Percentiles rank a stretch among this genome's conserved stretches.
Evolutionary conservation across 805 yeast species (phyloP).

Genomic region (Suhomyces sp.): DNA sequence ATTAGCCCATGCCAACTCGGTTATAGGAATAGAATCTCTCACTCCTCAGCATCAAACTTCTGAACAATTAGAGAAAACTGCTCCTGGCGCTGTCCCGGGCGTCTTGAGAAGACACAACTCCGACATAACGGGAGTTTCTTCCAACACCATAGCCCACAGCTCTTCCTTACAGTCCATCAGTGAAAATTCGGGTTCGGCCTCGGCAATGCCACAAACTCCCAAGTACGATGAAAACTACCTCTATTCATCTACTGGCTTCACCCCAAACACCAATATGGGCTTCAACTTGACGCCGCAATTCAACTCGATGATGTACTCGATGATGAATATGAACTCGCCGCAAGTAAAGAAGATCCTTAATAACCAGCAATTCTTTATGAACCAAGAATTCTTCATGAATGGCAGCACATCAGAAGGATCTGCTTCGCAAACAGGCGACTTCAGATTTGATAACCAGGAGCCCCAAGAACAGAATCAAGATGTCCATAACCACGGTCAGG

Average conservation of each 20-base stretch:
- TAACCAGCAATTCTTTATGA: constrained; percentile 18
- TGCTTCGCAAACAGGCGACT: background rate
- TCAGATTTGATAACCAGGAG: background rate
- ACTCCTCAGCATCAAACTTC: background rate
- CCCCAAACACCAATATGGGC: constrained; percentile 22
- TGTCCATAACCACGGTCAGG: background rate
- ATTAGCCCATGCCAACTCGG: constrained; percentile 24
- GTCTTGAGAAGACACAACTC: constrained; percentile 24
- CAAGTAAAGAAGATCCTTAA: constrained; percentile 17
- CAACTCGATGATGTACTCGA: constrained; percentile 38
- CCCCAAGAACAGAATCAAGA: background rate
- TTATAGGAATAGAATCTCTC: constrained; percentile 23
- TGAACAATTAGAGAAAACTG: background rate
- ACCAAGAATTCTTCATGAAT: constrained; percentile 28
- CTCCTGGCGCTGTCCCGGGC: background rate
- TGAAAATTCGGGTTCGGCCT: constrained; percentile 6
- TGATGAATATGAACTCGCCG: constrained; percentile 34
- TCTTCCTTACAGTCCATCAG: constrained; percentile 11
- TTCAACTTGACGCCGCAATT: constrained; percentile 41
- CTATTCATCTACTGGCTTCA: constrained; percentile 26
- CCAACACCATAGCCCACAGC: background rate
- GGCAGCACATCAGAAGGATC: constrained; percentile 1
- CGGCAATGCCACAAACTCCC: constrained; percentile 35
- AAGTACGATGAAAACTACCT: constrained; percentile 26
- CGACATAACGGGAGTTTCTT: constrained; percentile 16